Base-by-base conservation (phyloP, 2,329 filamentous ascomycete species). In the Talaromyces albobiverticillius region DNA sequence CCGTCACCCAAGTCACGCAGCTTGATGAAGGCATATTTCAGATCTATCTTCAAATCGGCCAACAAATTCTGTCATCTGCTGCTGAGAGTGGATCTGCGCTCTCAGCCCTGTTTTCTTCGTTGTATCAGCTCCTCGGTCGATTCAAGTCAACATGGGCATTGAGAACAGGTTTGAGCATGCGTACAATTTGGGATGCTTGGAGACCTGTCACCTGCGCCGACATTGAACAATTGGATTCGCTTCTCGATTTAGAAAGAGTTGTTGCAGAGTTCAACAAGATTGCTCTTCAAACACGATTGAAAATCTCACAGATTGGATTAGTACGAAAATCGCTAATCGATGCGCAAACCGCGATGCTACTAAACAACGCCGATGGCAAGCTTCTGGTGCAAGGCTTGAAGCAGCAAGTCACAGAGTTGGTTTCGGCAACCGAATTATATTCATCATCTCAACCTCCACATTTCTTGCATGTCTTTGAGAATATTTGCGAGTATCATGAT, bases 151-250 rank as follows among this genome's bases (percentile, higher is more conserved):
- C 83, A 2, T 92, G 91, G 73, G 84, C 84, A 53, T 74, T 95
- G 13, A 84, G 78, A 0, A 91, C 87, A 2, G 91, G 90, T 0
- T 75, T 91, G 11, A 86, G 84, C 60, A 94, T 95, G 88, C 88
- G 94, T 65, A 69, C 75, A 8, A 78, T 95, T 4, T 95, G 92
- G 93, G 81, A 82, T 40, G 64, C 76, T 1, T 82, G 95, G 64
- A 82, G 88, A 51, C 89, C 91, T 29, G 64, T 64, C 10, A 81
- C 79, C 3, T 74, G 81, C 41, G 61, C 64, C 14, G 68, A 66
- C 23, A 60, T 66, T 50, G 57, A 60, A 6, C 69, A 73, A 53
- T 55, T 74, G 40, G 55, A 60, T 43, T 69, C 63, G 20, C 55
- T 73, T 45, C 58, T 72, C 34, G 67, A 73, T 14, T 54, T 75